Evolutionary conservation across 495 filamentous ascomycete genomes (phyloP).

Genomic region (Hypomontagnella submonticulosa): DNA sequence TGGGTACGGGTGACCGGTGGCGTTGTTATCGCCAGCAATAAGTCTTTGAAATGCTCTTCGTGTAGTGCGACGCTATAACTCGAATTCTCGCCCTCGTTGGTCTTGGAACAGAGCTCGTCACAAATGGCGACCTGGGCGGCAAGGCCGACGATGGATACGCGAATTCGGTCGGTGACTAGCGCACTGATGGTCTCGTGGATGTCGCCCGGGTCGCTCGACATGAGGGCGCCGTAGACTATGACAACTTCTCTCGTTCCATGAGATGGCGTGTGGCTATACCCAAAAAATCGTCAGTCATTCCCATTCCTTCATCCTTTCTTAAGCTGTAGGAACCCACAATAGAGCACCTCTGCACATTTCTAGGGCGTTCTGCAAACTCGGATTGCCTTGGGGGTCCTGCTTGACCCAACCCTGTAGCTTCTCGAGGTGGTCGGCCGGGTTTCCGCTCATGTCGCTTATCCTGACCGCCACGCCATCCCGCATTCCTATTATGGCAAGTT

Average conservation of each 20-base stretch:
- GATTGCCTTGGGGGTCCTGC: constrained; percentile 87
- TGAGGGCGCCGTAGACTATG: constrained; percentile 89
- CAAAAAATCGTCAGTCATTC: constrained; percentile 27
- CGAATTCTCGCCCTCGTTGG: constrained; percentile 80
- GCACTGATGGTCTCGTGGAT: constrained; percentile 88
- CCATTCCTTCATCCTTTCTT: constrained; percentile 10
- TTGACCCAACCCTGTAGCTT: constrained; percentile 74
- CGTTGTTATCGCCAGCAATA: constrained; percentile 88
- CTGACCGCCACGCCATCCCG: constrained; percentile 87
- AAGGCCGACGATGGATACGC: constrained; percentile 87
- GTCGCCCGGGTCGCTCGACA: constrained; percentile 91
- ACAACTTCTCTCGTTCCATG: constrained; percentile 94
- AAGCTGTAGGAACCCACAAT: constrained; percentile 66
- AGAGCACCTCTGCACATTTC: constrained; percentile 92
- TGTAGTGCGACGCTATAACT: constrained; percentile 86
- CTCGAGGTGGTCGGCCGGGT: constrained; percentile 87
- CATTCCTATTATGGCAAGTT: constrained; percentile 90
- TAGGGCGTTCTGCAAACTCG: constrained; percentile 92
- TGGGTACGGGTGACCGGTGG: constrained; percentile 81
- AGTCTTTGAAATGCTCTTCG: constrained; percentile 87
- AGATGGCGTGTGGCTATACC: constrained; percentile 79
- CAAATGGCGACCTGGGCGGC: constrained; percentile 93
- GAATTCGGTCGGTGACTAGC: constrained; percentile 82
- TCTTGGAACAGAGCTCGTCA: constrained; percentile 83
- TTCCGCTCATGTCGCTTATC: constrained; percentile 89